Conservation (phyloP, 345 rosid genomes). For the Zanthoxylum bungeanum region DNA sequence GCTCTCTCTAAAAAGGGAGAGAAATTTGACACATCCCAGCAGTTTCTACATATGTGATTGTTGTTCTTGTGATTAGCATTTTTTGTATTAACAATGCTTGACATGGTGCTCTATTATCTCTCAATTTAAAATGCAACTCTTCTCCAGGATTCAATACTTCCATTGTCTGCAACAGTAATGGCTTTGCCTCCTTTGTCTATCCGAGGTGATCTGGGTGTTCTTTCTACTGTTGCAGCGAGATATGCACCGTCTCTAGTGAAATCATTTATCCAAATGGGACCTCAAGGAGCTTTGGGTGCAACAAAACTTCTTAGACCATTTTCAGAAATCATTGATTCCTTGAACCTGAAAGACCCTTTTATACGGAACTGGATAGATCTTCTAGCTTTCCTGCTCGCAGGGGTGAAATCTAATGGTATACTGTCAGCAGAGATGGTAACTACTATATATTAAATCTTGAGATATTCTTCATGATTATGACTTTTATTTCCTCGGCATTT, state of each 20-base stretch:
- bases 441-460: conserved; percentile 12
- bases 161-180: conserved; percentile 86
- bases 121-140: conserved; percentile 11
- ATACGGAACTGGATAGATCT: conserved; percentile 92
- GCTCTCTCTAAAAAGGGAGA: not conserved
- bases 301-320: conserved; percentile 89
- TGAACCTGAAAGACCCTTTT: conserved; percentile 77
- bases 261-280: conserved; percentile 83
- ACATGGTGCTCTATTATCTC: conserved; percentile 1
- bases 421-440: conserved; percentile 99
- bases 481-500: not conserved
- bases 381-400: conserved; percentile 91
- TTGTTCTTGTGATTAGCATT: not conserved
- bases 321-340: conserved; percentile 73
- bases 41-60: not conserved
- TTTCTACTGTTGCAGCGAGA: conserved; percentile 86
- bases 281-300: conserved; percentile 75
- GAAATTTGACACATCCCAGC: too few relatives aligned
- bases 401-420: conserved; percentile 94
- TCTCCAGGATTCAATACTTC: conserved; percentile 86
- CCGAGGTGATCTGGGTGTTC: conserved; percentile 80
- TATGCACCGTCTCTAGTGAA: conserved; percentile 83
- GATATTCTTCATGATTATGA: not conserved
- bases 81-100: not conserved
- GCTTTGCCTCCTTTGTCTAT: conserved; percentile 87